Evolutionary conservation across 1,284 basidiomycete species (phyloP), one percentile per base, ranked within the genome.

Genomic region (Termitomyces sp.): DNA sequence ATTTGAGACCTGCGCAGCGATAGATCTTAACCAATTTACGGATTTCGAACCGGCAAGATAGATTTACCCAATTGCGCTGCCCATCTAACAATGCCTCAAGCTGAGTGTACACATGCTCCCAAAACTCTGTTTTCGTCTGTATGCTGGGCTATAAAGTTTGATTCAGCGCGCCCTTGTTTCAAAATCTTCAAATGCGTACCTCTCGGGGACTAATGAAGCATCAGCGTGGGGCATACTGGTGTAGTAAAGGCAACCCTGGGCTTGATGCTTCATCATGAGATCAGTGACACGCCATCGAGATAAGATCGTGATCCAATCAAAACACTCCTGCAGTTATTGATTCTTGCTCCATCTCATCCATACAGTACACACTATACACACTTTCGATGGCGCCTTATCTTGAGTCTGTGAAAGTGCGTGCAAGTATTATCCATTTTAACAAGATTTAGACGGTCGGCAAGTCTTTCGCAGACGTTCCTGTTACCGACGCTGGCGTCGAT

Each of bases 391-490:
- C 88, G 11, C 92, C 93, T 31, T 96, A 92, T 72, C 84, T 96
- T 62, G 83, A 92, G 61, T 86, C 86, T 11, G 82, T 95, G 56
- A 88, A 83, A 71, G 93, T 88, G 60, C 59, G 78, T 56, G 11
- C 37, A 44, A 31, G 33, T n/a, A 14, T 35, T 35, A 39, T 46
- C 18, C 39, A 34, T 41, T 4, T 26, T 1, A 9, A 6, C 33
- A 41, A 19, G n/a, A 37, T 33, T 34, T 10, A 46, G 49, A 51
- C n/a, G 38, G 44, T 45, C 37, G n/a, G 28, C 38, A 55, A 96
- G 93, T 93, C 91, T 21, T 97, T 93, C 67, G 84, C 84, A 62
- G 90, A 97, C 70, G 96, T 99, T 30, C 81, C 88, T 33, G 78
- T 93, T 64, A 92, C 88, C 57, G 87, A 92, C 61, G 79, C 78